These are phyloP conservation scores for Gomphus bonarii DNA, from an alignment of 1,284 basidiomycete genomes.

Conservation along the genomic window DNA sequence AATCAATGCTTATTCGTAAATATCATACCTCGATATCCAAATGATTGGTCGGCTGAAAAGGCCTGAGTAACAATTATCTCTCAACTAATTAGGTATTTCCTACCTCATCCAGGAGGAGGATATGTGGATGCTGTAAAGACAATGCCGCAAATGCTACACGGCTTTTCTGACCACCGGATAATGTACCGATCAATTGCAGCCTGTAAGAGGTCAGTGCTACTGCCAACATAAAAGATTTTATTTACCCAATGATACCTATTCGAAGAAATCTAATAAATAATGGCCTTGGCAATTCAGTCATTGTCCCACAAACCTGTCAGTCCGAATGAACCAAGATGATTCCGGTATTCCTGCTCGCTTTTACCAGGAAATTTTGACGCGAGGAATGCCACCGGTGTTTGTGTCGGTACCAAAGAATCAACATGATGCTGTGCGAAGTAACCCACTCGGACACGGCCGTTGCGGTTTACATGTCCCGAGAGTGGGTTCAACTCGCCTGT, in stretches of 20 bases:
- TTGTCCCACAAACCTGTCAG: constrained; percentile 1
- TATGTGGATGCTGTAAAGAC: constrained; percentile 80
- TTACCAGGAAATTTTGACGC: constrained; percentile 89
- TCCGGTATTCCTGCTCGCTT: constrained; percentile 93
- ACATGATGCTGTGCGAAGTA: constrained; percentile 99
- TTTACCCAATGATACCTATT: constrained; percentile 9
- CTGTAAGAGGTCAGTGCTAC: constrained; percentile 24
- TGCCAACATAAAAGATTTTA: not conserved
- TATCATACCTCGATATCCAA: constrained; percentile 77
- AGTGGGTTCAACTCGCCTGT: constrained; percentile 84
- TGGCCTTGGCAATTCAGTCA: not conserved
- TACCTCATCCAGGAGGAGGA: constrained; percentile 85
- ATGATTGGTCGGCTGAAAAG: constrained; percentile 84
- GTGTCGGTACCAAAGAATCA: constrained; percentile 77
- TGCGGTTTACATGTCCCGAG: constrained; percentile 78
- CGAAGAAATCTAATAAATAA: not conserved
- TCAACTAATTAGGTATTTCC: constrained; percentile 12
- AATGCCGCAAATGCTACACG: constrained; percentile 94
- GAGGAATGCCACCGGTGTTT: constrained; percentile 89
- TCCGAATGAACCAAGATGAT: constrained; percentile 61
- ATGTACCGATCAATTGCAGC: constrained; percentile 68
- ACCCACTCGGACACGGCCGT: constrained; percentile 82
- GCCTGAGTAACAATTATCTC: not conserved
- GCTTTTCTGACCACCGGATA: constrained; percentile 96
- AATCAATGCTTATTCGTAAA: not conserved